Percentiles rank a stretch among this genome's conserved stretches.
Conservation (phyloP, 2,329 filamentous ascomycete genomes). For the Cladosporium sp. region DNA sequence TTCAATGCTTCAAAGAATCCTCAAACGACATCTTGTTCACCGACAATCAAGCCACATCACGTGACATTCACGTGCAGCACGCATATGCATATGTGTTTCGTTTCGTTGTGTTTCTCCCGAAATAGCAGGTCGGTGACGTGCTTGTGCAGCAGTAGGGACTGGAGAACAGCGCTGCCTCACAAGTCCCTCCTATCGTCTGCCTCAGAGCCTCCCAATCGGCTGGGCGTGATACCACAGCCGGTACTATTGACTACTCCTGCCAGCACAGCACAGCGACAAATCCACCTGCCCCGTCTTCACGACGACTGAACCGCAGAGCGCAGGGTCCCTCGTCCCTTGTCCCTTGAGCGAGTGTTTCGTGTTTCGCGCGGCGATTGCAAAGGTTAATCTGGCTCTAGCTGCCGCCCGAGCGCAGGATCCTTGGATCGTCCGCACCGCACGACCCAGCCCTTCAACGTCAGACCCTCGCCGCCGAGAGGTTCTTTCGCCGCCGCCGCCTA, state of each 20-base stretch:
- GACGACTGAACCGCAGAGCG: background rate
- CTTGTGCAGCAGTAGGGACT: background rate
- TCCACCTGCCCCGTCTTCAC: slow-evolving; percentile 2
- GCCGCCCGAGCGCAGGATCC: slow-evolving; percentile 5
- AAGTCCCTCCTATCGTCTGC: background rate
- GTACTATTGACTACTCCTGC: background rate
- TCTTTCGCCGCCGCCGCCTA: background rate
- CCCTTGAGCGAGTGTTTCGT: background rate
- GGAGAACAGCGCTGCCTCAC: background rate
- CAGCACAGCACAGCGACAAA: background rate
- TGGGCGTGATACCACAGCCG: background rate
- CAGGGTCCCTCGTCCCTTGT: background rate
- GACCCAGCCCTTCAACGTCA: slow-evolving; percentile 9
- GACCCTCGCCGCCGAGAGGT: slow-evolving; percentile 3
- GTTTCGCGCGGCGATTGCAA: background rate
- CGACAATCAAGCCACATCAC: background rate
- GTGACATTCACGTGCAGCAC: background rate
- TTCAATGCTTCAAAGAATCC: too few relatives aligned
- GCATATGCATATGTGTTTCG: background rate
- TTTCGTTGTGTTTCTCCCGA: background rate
- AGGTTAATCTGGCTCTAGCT: background rate
- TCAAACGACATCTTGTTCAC: background rate
- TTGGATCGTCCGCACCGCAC: background rate
- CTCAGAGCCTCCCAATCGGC: background rate
- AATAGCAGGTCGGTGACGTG: slow-evolving; percentile 13